These are phyloP conservation scores for Diutina neorugosa DNA, from an alignment of 1,139 yeast species.

Conservation along the genomic window DNA sequence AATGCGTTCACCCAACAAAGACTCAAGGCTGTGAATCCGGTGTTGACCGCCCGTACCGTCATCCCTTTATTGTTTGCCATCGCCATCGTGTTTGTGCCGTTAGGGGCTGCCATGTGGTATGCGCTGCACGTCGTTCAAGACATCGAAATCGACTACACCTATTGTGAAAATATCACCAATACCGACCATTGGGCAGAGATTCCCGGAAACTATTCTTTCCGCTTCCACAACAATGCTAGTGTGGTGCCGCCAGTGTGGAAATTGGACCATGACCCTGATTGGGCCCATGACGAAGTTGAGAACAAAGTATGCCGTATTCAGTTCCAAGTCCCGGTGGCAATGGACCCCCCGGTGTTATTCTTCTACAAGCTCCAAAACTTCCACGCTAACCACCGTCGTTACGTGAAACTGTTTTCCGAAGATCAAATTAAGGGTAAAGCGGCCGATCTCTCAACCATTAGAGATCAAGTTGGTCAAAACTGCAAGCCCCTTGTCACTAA, in stretches of 20 bases:
- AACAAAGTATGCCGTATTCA: conserved; percentile 61
- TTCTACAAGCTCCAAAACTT: conserved; percentile 77
- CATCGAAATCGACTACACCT: conserved; percentile 66
- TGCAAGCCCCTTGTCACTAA: conserved; percentile 72
- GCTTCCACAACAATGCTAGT: conserved; percentile 39
- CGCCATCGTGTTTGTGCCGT: conserved; percentile 77
- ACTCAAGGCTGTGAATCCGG: conserved; percentile 53
- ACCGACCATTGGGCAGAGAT: conserved; percentile 41
- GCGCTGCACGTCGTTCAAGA: conserved; percentile 75
- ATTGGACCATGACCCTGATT: conserved; percentile 31
- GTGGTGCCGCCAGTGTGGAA: conserved; percentile 43
- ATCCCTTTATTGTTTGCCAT: conserved; percentile 66
- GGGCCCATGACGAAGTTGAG: conserved; percentile 43
- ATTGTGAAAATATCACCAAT: conserved; percentile 54
- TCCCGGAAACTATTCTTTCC: conserved; percentile 45
- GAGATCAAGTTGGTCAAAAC: conserved; percentile 65
- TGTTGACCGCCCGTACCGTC: conserved; percentile 81
- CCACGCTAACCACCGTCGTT: conserved; percentile 89
- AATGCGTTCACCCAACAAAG: conserved; percentile 60
- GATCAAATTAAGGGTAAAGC: conserved; percentile 75
- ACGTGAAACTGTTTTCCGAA: conserved; percentile 81
- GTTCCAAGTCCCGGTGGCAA: conserved; percentile 62
- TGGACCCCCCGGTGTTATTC: conserved; percentile 67
- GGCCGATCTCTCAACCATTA: conserved; percentile 42
- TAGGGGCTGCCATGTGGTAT: conserved; percentile 84